Conservation (phyloP, 768 basidiomycete species). For the Termitomyces sp. region DNA sequence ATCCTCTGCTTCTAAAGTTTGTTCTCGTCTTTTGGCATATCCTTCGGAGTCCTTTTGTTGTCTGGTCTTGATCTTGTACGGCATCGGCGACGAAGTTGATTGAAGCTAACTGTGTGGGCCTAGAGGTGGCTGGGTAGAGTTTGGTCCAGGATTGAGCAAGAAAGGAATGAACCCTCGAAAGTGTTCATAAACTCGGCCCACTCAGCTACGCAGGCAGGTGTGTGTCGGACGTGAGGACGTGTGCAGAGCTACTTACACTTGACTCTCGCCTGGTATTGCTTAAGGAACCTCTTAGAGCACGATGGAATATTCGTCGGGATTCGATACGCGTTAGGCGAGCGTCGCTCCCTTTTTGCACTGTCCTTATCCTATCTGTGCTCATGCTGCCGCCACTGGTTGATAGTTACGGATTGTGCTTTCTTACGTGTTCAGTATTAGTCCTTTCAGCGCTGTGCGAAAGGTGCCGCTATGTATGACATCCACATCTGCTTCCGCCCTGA, state of each 20-base stretch:
- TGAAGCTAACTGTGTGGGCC: neutral
- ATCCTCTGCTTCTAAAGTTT: neutral
- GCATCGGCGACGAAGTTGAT: neutral
- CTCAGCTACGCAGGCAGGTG: constrained; percentile 1
- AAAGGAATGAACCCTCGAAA: neutral
- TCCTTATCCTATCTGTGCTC: constrained; percentile 2
- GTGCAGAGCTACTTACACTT: constrained; percentile 1
- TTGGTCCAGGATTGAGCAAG: neutral
- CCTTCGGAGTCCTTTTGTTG: neutral
- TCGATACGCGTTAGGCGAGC: neutral
- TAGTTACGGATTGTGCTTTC: neutral
- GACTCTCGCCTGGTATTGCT: neutral
- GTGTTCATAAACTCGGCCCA: constrained; percentile 1
- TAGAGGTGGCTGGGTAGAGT: neutral
- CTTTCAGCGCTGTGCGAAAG: neutral
- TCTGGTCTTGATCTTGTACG: neutral
- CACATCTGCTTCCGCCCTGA: neutral
- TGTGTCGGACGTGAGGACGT: constrained; percentile 8
- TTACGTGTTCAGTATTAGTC: constrained; percentile 5
- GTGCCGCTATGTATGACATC: neutral
- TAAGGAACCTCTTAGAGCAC: neutral
- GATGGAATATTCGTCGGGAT: neutral
- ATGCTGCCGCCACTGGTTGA: neutral
- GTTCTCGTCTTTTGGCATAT: neutral
- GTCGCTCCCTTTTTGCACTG: neutral